Evolutionary conservation across 2,329 filamentous ascomycete species (phyloP).

Genomic region (Alternaria sp.): DNA sequence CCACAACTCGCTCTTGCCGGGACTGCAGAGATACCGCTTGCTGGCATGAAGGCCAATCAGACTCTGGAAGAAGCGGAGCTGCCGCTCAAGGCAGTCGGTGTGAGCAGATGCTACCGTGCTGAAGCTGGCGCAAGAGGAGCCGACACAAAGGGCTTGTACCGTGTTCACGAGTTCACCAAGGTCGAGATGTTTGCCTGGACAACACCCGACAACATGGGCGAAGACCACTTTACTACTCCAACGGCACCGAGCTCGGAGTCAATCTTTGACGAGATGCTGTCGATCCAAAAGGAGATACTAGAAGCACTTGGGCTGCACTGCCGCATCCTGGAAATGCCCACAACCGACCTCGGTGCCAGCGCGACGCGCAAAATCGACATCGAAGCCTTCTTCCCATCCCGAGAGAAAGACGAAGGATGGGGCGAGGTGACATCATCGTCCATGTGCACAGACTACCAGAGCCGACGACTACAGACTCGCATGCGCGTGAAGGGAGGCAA

Average conservation of each 20-base stretch:
- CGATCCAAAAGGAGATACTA: slow-evolving; percentile 85
- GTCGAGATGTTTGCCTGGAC: slow-evolving; percentile 98
- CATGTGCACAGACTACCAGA: slow-evolving; percentile 95
- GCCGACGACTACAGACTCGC: slow-evolving; percentile 77
- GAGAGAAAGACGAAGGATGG: slow-evolving; percentile 75
- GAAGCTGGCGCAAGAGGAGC: slow-evolving; percentile 90
- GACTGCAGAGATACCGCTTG: slow-evolving; percentile 93
- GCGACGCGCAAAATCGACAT: slow-evolving; percentile 90
- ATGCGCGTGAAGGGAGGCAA: slow-evolving; percentile 62
- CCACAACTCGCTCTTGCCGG: slow-evolving; percentile 80
- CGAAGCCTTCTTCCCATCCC: slow-evolving; percentile 89
- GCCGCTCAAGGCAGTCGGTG: slow-evolving; percentile 80
- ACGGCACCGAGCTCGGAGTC: slow-evolving; percentile 55
- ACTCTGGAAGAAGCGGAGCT: slow-evolving; percentile 69
- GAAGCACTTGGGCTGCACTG: slow-evolving; percentile 78
- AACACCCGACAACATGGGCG: slow-evolving; percentile 56
- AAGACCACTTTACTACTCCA: slow-evolving; percentile 41
- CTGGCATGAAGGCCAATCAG: slow-evolving; percentile 82
- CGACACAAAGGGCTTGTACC: slow-evolving; percentile 92
- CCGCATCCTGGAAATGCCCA: slow-evolving; percentile 91
- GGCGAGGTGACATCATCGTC: slow-evolving; percentile 92
- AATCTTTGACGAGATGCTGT: slow-evolving; percentile 83
- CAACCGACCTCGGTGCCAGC: slow-evolving; percentile 84
- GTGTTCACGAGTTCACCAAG: slow-evolving; percentile 98
- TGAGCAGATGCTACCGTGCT: slow-evolving; percentile 92